These are phyloP conservation scores for Chamaecrista fasciculata DNA, from an alignment of 306 rosid species.

Conservation along the genomic window DNA sequence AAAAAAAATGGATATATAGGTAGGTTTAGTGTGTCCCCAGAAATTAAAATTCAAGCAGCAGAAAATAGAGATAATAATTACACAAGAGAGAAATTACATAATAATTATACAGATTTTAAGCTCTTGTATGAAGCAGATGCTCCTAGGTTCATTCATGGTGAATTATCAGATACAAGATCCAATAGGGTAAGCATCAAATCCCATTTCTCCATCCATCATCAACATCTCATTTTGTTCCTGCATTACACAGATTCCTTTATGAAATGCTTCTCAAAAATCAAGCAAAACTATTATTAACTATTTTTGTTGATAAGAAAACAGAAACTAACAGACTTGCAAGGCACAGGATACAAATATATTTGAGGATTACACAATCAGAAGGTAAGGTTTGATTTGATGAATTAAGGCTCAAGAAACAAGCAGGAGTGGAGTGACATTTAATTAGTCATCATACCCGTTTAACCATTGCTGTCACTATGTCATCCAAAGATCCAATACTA, in stretches of 20 bases:
- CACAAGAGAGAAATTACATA: slow-evolving; percentile 37
- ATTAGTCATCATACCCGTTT: slow-evolving; percentile 58
- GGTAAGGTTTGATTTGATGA: neutral
- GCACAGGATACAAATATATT: too few relatives aligned
- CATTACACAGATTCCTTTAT: slow-evolving; percentile 22
- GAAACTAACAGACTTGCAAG: neutral
- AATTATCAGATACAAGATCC: slow-evolving; percentile 67
- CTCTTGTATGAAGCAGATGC: slow-evolving; percentile 2
- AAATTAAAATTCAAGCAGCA: slow-evolving; percentile 22
- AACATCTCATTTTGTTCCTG: slow-evolving; percentile 66
- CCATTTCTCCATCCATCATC: slow-evolving; percentile 56
- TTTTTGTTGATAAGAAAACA: too few relatives aligned
- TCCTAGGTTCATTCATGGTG: slow-evolving; percentile 22
- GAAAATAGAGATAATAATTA: slow-evolving; percentile 15
- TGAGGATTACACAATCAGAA: too few relatives aligned
- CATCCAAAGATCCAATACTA: slow-evolving; percentile 49
- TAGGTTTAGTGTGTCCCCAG: slow-evolving; percentile 24
- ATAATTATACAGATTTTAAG: slow-evolving; percentile 30
- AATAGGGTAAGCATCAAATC: slow-evolving; percentile 47
- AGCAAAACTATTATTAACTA: neutral
- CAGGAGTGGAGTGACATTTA: too few relatives aligned
- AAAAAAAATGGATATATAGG: slow-evolving; percentile 23
- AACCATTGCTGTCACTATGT: slow-evolving; percentile 44
- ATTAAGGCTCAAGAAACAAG: neutral
- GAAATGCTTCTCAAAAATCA: neutral